phyloP scores from a whole-genome alignment of 208 protist species.

The Trypanosoma avium region DNA sequence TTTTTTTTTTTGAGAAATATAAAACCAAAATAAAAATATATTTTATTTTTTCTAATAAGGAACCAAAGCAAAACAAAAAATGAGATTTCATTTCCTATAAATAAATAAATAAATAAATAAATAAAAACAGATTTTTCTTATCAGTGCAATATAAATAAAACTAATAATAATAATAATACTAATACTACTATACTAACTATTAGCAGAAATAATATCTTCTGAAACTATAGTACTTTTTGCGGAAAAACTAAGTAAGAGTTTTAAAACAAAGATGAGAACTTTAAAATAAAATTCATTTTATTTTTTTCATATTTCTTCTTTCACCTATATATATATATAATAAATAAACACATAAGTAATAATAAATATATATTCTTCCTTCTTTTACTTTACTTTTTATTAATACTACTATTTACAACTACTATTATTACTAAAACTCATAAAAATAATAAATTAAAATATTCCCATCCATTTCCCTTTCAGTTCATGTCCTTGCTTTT shows the following conservation, averaged over 20 bases:
- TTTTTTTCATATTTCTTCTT: no score
- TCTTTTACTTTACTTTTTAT: neutral
- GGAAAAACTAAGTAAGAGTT: no score
- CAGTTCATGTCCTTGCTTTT: constrained; percentile 20
- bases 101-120: neutral
- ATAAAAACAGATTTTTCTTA: neutral
- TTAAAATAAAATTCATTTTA: no score
- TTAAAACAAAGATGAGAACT: no score
- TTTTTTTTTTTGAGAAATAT: neutral
- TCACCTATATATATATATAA: no score
- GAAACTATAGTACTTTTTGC: no score
- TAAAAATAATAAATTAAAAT: neutral
- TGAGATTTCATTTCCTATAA: neutral
- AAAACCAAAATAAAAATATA: neutral
- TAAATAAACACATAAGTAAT: no score
- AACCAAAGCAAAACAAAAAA: no score
- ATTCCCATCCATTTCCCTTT: constrained; percentile 10
- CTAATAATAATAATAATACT: neutral
- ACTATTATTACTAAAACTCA: neutral
- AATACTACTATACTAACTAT: no score
- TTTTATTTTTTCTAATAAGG: neutral
- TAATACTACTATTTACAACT: neutral
- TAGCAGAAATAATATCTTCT: no score
- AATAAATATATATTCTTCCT: constrained; percentile 1
- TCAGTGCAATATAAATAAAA: constrained; percentile 16